Evolutionary conservation across 345 rosid genomes (phyloP).

Genomic region (Brassica nigra): DNA sequence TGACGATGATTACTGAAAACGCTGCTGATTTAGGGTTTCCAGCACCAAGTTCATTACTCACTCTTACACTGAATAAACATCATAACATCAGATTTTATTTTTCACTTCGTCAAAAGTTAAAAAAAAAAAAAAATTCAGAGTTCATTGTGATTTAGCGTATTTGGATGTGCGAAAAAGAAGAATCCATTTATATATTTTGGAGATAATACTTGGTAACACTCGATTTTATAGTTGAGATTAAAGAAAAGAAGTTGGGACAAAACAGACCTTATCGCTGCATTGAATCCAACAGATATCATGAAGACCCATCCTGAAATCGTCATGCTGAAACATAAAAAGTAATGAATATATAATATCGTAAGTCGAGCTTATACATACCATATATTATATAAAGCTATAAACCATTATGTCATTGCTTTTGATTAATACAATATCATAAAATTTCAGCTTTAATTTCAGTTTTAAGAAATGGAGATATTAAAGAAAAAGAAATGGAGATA

Average conservation of each 20-base stretch:
- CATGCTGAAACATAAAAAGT: conserved; percentile 47
- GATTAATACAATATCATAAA: neutral
- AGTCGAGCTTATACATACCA: neutral
- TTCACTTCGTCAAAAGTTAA: neutral
- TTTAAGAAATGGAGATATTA: neutral
- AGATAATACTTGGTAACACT: neutral
- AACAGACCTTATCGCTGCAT: conserved; percentile 64
- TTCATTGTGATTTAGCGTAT: neutral
- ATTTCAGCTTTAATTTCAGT: neutral
- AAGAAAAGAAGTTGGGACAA: neutral
- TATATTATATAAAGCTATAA: neutral
- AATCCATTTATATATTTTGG: neutral
- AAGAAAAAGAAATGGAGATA: neutral
- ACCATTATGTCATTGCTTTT: neutral
- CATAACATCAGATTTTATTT: neutral
- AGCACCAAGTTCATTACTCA: conserved; percentile 84
- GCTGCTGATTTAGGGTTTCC: conserved; percentile 69
- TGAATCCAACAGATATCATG: conserved; percentile 71
- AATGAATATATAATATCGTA: neutral
- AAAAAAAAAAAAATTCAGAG: neutral
- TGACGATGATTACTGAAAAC: conserved; percentile 64
- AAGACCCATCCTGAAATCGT: conserved; percentile 56
- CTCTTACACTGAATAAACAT: conserved; percentile 61
- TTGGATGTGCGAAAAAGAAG: neutral
- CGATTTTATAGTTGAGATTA: neutral